Evolutionary conservation across 2,329 filamentous ascomycete species (phyloP), one percentile per base, ranked within the genome.

Genomic region (Botrytis porri): DNA sequence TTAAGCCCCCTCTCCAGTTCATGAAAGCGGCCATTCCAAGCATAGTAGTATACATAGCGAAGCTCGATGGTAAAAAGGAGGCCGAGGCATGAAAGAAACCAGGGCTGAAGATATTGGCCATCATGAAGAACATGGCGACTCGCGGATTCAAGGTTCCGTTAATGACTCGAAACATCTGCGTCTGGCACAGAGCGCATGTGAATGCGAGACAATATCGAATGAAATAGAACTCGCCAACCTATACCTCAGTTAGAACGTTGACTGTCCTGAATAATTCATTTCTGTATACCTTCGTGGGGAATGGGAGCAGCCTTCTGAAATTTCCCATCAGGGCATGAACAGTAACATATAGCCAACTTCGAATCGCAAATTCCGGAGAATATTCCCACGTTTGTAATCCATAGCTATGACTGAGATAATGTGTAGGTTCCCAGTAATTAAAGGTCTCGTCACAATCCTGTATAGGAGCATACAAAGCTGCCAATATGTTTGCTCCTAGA

Each of bases 321-420:
- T 89, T 93, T 62, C 90, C 92, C 63, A 93, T 83, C 32, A 91
- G 77, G 39, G 94, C 93, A 82, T 99, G 95, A 1, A 98, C 83
- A 8, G 86, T 88, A 54, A 97, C 86, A 80, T 99, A 99, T 35
- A 94, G 86, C 96, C 96, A 99, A 84, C 94, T 98, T 75, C 96
- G 90, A 78, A 99, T 98, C 69, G 94, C 93, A 83, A 93, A 98
- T 73, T 95, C 91, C 8, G 96, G 96, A 0, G 95, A 97, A 83
- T 98, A 99, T 83, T 99, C 96, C 96, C 96, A 99, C 1, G 96
- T 99, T 84, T 99, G 95, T 69, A 98, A 86, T 57, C 95, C 96
- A 80, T 97, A 95, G 78, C 93, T 93, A 84, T 98, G 94, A 74
- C 90, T 92, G 41, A 99, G 88, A 82, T 98, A 99, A 83, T 99